Percentiles rank a stretch among this genome's conserved stretches.
Conservation (phyloP, 768 basidiomycete species). For the Suillus bovinus region DNA sequence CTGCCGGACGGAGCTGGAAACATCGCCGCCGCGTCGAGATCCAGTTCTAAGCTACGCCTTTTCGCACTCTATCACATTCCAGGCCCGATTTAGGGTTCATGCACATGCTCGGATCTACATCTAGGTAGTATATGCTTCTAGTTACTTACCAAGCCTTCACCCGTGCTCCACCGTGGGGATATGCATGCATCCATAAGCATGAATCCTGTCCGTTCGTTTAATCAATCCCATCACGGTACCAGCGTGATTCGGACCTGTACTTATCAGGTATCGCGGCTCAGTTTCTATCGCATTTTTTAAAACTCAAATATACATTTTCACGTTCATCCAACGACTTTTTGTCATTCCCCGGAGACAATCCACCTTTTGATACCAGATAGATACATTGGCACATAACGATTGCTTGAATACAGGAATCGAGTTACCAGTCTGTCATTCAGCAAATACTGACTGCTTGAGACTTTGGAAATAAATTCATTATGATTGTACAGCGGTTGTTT, state of each 20-base stretch:
- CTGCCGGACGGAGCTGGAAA: slow-evolving; percentile 13
- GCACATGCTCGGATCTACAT: not conserved
- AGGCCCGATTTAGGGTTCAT: slow-evolving; percentile 7
- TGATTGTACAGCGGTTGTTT: not conserved
- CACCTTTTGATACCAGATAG: slow-evolving; percentile 4
- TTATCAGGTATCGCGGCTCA: slow-evolving; percentile 23
- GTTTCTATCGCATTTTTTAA: not conserved
- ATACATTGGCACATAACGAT: not conserved
- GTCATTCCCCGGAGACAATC: not conserved
- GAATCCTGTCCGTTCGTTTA: slow-evolving; percentile 33
- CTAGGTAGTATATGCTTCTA: not conserved
- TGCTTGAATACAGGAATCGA: not conserved
- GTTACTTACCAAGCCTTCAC: not conserved
- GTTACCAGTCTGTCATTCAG: not conserved
- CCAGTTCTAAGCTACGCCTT: slow-evolving; percentile 12
- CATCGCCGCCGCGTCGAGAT: slow-evolving; percentile 16
- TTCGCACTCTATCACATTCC: not conserved
- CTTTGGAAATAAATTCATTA: not conserved
- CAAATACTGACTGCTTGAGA: not conserved
- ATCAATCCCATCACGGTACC: slow-evolving; percentile 16
- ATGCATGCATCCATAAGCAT: slow-evolving; percentile 22
- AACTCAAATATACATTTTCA: not conserved
- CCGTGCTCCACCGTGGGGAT: slow-evolving; percentile 17
- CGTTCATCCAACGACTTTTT: slow-evolving; percentile 11
- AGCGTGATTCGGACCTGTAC: slow-evolving; percentile 23